Base-by-base conservation (phyloP, 345 rosid species). In the Salix koriyanagi region DNA sequence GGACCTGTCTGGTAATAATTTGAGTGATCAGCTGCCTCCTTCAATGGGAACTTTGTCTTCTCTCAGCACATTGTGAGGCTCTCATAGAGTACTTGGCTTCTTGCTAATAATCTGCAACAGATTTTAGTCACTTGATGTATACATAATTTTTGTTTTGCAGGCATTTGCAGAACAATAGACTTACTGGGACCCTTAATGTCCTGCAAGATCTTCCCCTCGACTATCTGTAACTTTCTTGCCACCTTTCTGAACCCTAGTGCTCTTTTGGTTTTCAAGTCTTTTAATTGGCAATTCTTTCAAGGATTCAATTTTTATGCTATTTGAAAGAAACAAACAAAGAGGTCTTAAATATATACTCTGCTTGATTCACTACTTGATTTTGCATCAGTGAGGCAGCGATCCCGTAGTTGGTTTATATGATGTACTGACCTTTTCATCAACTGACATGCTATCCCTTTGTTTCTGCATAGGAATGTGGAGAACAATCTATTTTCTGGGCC, bases 401-500 rank as follows among this genome's bases (percentile, higher is more conserved):
- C 25, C 13, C 54, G 0, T 16, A 30, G 15, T 44, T 7, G 21
- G 19, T 48, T 34, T 56, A 12, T 61, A 14, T 28, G 28, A 30
- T 25, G 21, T 62, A 42, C 65, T 12, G 74, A 6, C 46, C 46
- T 62, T 62, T 14, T 70, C 76, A 21, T 75, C 69, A n/a, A 30
- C 71, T 89, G 67, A 86, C 46, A 62, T 34, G 18, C 76, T 67
- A 16, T 71, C 46, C 2, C 28, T 71, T 62, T 67, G 60, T 73
- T 80, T 67, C 46, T 71, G 41, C 12, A 28, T 77, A 93, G 99
- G 90, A 87, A 96, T 80, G 85, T 96, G 15, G 96, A 86, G 86
- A 85, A 93, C 83, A 93, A 96, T 86, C 80, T 87, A 75, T 90
- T 96, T 83, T 96, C 96, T 0, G 98, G 99, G 60, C 96, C 97